phyloP scores from a whole-genome alignment of 2,329 filamentous ascomycete genomes.

The Orbilia javanica region DNA sequence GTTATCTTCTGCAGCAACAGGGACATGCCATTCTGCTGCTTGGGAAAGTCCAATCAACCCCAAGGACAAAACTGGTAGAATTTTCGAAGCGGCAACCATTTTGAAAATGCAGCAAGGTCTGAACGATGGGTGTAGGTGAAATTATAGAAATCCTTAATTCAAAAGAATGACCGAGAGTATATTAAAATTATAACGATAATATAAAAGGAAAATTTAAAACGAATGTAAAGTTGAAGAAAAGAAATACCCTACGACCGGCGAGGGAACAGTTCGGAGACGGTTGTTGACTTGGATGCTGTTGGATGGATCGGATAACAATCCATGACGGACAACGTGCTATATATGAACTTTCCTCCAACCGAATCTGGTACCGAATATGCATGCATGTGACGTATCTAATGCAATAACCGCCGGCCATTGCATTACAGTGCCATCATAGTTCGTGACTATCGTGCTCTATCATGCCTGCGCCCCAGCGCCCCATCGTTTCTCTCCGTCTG shows the following conservation, averaged over 20 bases:
- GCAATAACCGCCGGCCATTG: not conserved
- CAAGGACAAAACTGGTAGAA: conserved; percentile 3
- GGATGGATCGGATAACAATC: no score
- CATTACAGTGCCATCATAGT: no score
- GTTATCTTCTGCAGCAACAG: not conserved
- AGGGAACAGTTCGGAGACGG: not conserved
- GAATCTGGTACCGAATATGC: not conserved
- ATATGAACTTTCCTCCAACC: not conserved
- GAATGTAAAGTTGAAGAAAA: not conserved
- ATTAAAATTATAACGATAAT: not conserved
- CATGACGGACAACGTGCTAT: not conserved
- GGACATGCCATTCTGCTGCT: conserved; percentile 13
- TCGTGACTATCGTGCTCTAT: not conserved
- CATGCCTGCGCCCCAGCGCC: no score
- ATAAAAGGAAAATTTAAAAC: not conserved
- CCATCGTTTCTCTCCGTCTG: not conserved
- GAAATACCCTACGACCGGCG: conserved; percentile 10
- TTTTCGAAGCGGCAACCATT: conserved; percentile 17
- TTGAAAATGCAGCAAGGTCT: not conserved
- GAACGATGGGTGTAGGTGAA: not conserved
- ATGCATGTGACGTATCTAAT: not conserved
- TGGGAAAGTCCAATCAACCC: not conserved
- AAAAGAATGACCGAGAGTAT: not conserved
- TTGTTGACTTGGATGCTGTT: not conserved
- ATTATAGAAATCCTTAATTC: not conserved